Evolutionary conservation across 2,329 filamentous ascomycete species (phyloP), one percentile per base, ranked within the genome.

Genomic region (Fusarium sp.): DNA sequence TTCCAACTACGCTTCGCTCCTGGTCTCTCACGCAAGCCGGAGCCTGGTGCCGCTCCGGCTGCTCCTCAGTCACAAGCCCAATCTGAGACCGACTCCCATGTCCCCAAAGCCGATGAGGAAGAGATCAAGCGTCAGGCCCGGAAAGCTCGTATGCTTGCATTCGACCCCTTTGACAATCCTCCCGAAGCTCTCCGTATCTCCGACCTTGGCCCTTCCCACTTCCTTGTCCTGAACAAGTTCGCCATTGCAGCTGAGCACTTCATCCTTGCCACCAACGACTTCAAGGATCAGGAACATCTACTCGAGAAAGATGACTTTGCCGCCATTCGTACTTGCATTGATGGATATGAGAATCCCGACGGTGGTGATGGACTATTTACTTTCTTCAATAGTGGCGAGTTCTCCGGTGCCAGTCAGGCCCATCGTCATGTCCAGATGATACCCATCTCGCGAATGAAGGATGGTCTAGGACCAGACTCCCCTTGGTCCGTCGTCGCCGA

Each of bases 1-100:
- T 93, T 94, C 79, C 93, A 95, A 82, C 84, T 95, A 3, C 91
- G 92, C 61, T 94, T 90, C 84, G 92, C 92, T 10, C 92, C 92
- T 0, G 83, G 91, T 0, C 86, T 95, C 6, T 91, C 91, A 57
- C 89, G 89, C 77, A 94, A 94, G 78, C 92, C 92, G 6, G 90
- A 87, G 25, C 47, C 47, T 3, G 47, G 47, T 32, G 76, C 84
- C 76, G 4, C 75, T 87, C 3, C 64, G 76, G 7, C 71, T 62
- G 15, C 76, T 79, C 9, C 81, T 78, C 52, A 76, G 63, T 45
- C 78, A 78, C 32, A 79, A 1, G 27, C 81, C 47, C 74, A 72
- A 54, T 86, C 84, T 60, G 84, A 84, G 4, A 86, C 88, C 76
- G 89, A 94, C 79, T 91, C 92, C 4, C 20, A 8, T 4, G 27